These are phyloP conservation scores for Torulaspora globosa DNA, from an alignment of 1,139 yeast species.

Conservation along the genomic window DNA sequence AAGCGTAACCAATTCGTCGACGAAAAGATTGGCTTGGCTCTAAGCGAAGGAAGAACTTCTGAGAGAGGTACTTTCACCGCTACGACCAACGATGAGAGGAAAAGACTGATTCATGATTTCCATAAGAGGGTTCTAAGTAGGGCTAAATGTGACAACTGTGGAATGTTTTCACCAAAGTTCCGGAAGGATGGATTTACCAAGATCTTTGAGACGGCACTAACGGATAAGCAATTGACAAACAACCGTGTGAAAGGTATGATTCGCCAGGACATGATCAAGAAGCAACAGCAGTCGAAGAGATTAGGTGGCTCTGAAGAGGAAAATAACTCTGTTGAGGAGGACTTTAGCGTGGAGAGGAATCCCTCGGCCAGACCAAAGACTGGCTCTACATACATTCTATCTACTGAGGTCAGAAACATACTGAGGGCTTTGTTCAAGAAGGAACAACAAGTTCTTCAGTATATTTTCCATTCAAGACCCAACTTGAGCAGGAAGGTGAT, in stretches of 20 bases:
- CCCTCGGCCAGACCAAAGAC: conserved; percentile 53
- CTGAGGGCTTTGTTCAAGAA: conserved; percentile 67
- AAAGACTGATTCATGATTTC: conserved; percentile 66
- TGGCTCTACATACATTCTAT: conserved; percentile 79
- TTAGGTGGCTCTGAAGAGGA: conserved; percentile 28
- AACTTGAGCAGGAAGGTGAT: conserved; percentile 45
- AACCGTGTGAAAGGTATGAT: conserved; percentile 77
- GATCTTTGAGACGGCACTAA: conserved; percentile 81
- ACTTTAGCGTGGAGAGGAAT: conserved; percentile 34
- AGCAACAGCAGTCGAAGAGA: conserved; percentile 30
- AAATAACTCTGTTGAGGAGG: conserved; percentile 31
- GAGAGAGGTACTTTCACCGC: conserved; percentile 72
- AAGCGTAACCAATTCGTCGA: conserved; percentile 71
- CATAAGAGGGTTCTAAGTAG: conserved; percentile 69
- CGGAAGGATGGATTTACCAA: conserved; percentile 94
- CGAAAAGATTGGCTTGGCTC: conserved; percentile 65
- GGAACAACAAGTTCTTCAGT: conserved; percentile 61
- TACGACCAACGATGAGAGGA: conserved; percentile 83
- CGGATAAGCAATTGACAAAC: conserved; percentile 73
- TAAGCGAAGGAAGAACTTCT: conserved; percentile 69
- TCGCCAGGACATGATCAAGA: conserved; percentile 67
- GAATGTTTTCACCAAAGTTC: conserved; percentile 88
- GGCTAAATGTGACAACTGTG: conserved; percentile 92
- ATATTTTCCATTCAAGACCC: conserved; percentile 77
- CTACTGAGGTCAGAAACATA: conserved; percentile 80